Percentiles rank a stretch among this genome's conserved stretches.
These are phyloP conservation scores for Edaphochlamys debaryana DNA, from an alignment of 139 green algal genomes.

Conservation along the genomic window DNA sequence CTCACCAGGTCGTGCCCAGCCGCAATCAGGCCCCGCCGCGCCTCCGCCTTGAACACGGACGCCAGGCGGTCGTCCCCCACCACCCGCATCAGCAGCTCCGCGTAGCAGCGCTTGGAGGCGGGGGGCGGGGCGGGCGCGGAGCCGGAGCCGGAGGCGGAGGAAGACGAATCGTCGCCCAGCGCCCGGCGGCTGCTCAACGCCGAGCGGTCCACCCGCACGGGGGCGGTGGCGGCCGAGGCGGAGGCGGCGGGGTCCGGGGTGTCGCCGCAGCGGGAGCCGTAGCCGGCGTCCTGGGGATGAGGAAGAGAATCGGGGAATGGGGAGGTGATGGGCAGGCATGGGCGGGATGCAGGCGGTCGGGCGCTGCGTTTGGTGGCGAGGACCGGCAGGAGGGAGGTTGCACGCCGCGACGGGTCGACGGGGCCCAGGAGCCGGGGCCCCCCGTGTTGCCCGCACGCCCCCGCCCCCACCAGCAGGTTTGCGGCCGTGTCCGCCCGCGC, in stretches of 20 bases:
- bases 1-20: neutral
- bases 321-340: too few relatives aligned
- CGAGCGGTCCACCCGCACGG: neutral
- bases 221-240: neutral
- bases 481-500: conserved; percentile 45
- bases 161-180: too few relatives aligned
- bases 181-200: neutral
- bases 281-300: too few relatives aligned
- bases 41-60: conserved; percentile 72
- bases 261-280: conserved; percentile 53
- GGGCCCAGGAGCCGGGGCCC: too few relatives aligned
- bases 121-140: neutral
- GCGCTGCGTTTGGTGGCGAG: too few relatives aligned
- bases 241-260: neutral
- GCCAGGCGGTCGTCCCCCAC: conserved; percentile 43
- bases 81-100: conserved; percentile 57
- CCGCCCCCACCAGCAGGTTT: conserved; percentile 62
- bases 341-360: too few relatives aligned
- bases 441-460: too few relatives aligned
- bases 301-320: too few relatives aligned
- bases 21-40: conserved; percentile 47
- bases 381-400: too few relatives aligned
- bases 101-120: conserved; percentile 54
- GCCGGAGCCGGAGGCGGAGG: neutral
- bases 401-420: too few relatives aligned